A percentile compares a stretch with the other conserved stretches of the same genome.
Evolutionary conservation across 1,284 basidiomycete species (phyloP).

Genomic region (Pseudozyma tsukubaensis): DNA sequence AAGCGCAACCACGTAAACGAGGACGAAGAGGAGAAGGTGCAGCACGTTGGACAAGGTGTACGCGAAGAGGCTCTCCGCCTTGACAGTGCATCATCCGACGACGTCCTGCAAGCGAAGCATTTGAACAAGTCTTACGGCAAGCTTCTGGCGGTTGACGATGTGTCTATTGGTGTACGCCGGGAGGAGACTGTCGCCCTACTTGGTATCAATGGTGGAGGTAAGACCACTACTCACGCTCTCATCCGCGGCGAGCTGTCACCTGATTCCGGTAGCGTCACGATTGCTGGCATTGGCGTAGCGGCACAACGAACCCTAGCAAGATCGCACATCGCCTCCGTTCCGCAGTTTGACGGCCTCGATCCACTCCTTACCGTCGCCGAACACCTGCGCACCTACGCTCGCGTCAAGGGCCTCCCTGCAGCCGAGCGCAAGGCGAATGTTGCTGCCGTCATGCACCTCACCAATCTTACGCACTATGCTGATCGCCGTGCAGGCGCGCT

Average conservation of each 20-base stretch:
- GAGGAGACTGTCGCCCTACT: slow-evolving; percentile 79
- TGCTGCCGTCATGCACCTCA: slow-evolving; percentile 74
- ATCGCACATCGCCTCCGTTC: slow-evolving; percentile 64
- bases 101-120: slow-evolving; percentile 76
- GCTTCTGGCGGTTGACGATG: slow-evolving; percentile 78
- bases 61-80: slow-evolving; percentile 73
- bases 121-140: slow-evolving; percentile 76
- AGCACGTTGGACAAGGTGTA: slow-evolving; percentile 71
- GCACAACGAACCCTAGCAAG: slow-evolving; percentile 34
- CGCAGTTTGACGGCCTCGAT: slow-evolving; percentile 85
- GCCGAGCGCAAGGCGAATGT: slow-evolving; percentile 74
- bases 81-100: slow-evolving; percentile 70
- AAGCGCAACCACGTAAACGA: background rate
- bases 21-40: slow-evolving; percentile 25
- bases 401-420: slow-evolving; percentile 75
- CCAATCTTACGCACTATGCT: slow-evolving; percentile 75
- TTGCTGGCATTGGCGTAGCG: slow-evolving; percentile 29
- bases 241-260: slow-evolving; percentile 40
- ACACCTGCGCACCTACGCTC: slow-evolving; percentile 73
- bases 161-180: slow-evolving; percentile 77
- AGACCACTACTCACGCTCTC: slow-evolving; percentile 73
- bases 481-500: slow-evolving; percentile 79
- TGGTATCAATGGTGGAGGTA: slow-evolving; percentile 81
- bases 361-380: slow-evolving; percentile 80
- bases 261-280: slow-evolving; percentile 33